Base-by-base conservation (phyloP, 164 flowering plant genomes). In the Aristolochia californica region DNA sequence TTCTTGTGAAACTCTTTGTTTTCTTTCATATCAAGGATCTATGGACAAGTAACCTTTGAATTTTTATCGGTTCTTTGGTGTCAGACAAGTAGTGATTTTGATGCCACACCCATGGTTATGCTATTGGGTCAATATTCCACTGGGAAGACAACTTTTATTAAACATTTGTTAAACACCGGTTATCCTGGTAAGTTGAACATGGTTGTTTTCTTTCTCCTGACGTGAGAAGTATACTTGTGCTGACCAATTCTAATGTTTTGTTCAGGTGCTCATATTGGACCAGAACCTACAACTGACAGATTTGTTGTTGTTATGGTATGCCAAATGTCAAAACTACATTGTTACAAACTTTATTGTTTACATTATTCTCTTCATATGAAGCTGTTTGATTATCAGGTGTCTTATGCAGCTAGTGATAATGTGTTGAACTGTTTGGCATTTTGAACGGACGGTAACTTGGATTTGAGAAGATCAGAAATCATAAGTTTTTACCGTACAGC, bases 31-130 rank as follows among this genome's bases (percentile, higher is more conserved):
- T 34, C 40, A 34, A 34, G 4, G 40, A 34, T 8, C 40, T n/a
- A 34, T 34, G 40, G 10, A 34, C 4, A 34, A 7, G 40, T 34
- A 34, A 34, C 10, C 34, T 28, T 34, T n/a, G n/a, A n/a, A n/a
- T n/a, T 34, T 34, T 34, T 34, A 2, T 34, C 40, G 40, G 16
- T 57, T 43, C 7, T 16, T 45, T 43, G 25, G 24, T 68, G 68
- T n/a, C 75, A 93, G 99, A 79, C 96, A 52, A 81, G 74, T 62
- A 94, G 97, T 73, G 99, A 94, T 65, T 94, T 94, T 77, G 99
- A 94, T 73, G 91, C 97, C 52, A 87, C 75, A 70, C 99, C 99
- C 5, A 94, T 94, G 99, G 97, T 94, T 57, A 94, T 94, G 99
- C 90, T 94, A 48, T 71, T 94, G 83, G 99, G 99, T 45, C 99